Percentiles rank a stretch among this genome's conserved stretches.
These are phyloP conservation scores for Rachicladosporium sp. DNA, from an alignment of 2,329 filamentous ascomycete genomes.

Conservation along the genomic window DNA sequence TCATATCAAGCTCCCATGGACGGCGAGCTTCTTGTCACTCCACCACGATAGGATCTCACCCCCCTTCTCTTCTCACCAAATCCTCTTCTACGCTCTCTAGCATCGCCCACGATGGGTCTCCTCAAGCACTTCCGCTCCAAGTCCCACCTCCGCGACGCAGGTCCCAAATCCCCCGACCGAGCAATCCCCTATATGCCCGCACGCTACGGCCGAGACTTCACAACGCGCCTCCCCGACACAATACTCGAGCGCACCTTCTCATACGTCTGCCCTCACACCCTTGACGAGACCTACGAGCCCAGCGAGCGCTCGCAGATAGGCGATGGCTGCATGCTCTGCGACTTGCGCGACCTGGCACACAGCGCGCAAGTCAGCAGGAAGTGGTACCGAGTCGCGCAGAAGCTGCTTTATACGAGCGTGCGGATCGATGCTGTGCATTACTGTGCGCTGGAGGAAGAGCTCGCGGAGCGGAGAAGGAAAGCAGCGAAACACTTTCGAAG, in stretches of 20 bases:
- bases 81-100: not conserved
- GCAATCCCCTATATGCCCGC: slow-evolving; percentile 4
- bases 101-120: slow-evolving; percentile 30
- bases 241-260: slow-evolving; percentile 67
- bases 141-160: slow-evolving; percentile 22
- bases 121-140: slow-evolving; percentile 37
- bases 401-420: slow-evolving; percentile 57
- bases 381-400: slow-evolving; percentile 53
- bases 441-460: slow-evolving; percentile 71
- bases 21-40: no score
- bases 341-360: slow-evolving; percentile 75
- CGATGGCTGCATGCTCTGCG: slow-evolving; percentile 84
- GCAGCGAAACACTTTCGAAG: slow-evolving; percentile 36
- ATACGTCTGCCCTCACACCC: slow-evolving; percentile 70
- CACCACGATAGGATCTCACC: not conserved
- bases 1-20: no score
- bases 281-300: slow-evolving; percentile 65
- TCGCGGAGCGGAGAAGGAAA: slow-evolving; percentile 65
- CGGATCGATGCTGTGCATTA: slow-evolving; percentile 92
- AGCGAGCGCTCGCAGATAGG: slow-evolving; percentile 70
- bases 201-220: slow-evolving; percentile 14
- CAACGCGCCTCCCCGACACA: slow-evolving; percentile 46
- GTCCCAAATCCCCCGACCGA: slow-evolving; percentile 3
- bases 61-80: not conserved
- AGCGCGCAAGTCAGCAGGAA: slow-evolving; percentile 61